Conservation (phyloP, 2,329 filamentous ascomycete species). For the Sporothrix globosa region DNA sequence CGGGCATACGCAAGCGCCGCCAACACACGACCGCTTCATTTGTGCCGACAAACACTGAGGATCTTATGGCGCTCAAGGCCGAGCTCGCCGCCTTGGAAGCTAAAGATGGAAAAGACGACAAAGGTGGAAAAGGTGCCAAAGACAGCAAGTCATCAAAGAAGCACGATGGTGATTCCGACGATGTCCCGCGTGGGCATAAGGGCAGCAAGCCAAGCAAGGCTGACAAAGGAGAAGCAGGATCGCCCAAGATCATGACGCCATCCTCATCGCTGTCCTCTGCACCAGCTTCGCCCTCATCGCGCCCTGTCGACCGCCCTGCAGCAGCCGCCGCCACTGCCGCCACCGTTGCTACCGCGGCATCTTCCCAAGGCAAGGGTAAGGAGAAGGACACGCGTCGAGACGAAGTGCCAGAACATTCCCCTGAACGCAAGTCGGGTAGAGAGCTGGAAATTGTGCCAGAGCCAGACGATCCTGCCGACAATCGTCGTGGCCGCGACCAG, state of each 20-base stretch:
- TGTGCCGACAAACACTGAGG: slow-evolving; percentile 57
- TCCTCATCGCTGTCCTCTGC: slow-evolving; percentile 34
- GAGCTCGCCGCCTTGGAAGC: slow-evolving; percentile 33
- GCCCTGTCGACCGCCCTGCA: slow-evolving; percentile 38
- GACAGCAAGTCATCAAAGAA: slow-evolving; percentile 4
- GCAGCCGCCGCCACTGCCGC: slow-evolving; percentile 48
- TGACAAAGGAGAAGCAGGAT: slow-evolving; percentile 27
- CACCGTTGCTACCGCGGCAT: slow-evolving; percentile 34
- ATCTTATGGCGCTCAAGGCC: slow-evolving; percentile 45
- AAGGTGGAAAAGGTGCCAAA: background rate
- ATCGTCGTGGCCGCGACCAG: slow-evolving; percentile 27
- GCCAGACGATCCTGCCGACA: background rate
- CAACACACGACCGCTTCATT: slow-evolving; percentile 49
- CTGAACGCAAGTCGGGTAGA: background rate
- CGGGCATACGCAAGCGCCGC: slow-evolving; percentile 43
- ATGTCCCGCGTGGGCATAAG: background rate
- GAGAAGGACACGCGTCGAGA: slow-evolving; percentile 11
- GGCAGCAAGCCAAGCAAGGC: slow-evolving; percentile 2
- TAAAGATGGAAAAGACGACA: background rate
- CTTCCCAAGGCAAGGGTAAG: slow-evolving; percentile 28
- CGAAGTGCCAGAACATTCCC: background rate
- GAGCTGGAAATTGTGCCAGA: slow-evolving; percentile 17
- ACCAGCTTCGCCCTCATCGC: slow-evolving; percentile 38
- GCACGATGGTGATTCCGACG: background rate
- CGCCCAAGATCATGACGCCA: slow-evolving; percentile 35